Evolutionary conservation across 768 basidiomycete species (phyloP).

Genomic region (Podaxis sp.): DNA sequence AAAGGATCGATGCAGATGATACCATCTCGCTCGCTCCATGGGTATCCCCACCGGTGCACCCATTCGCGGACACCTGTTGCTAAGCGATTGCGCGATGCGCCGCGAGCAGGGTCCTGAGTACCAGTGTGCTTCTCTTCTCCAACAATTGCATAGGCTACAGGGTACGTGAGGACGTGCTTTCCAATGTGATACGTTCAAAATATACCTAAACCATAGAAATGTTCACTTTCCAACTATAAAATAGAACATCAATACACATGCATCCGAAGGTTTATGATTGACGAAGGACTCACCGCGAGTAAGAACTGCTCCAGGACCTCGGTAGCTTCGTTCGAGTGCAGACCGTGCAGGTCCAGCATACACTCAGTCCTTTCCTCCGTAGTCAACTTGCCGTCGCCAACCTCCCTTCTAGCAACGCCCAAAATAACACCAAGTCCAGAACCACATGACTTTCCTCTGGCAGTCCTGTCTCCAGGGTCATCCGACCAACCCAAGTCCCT

Average conservation of each 20-base stretch:
- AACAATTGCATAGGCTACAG: conserved; percentile 78
- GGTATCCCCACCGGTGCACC: conserved; percentile 92
- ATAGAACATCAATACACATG: conserved; percentile 3
- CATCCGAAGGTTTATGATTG: neutral
- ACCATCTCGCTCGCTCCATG: conserved; percentile 91
- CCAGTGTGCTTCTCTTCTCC: conserved; percentile 97
- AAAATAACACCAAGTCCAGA: conserved; percentile 82
- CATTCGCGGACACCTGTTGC: conserved; percentile 87
- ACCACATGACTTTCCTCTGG: conserved; percentile 71
- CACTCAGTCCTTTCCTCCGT: conserved; percentile 89
- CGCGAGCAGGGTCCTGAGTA: conserved; percentile 78
- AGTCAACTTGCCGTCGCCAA: conserved; percentile 51
- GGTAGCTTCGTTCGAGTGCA: conserved; percentile 91
- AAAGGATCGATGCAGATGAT: conserved; percentile 85
- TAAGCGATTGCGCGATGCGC: conserved; percentile 78
- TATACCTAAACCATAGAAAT: conserved; percentile 81
- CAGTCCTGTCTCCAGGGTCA: conserved; percentile 74
- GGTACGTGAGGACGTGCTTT: conserved; percentile 8
- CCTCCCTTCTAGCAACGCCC: conserved; percentile 69
- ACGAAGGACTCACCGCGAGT: conserved; percentile 60
- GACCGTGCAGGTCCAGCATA: conserved; percentile 86
- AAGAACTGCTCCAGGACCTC: conserved; percentile 89
- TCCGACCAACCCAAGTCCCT: conserved; percentile 78
- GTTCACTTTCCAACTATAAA: conserved; percentile 75
- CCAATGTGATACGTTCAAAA: conserved; percentile 12